A percentile compares a stretch with the other conserved stretches of the same genome.
Conservation (phyloP, 441 rosid species). For the Pelargonium cotyledonis region DNA sequence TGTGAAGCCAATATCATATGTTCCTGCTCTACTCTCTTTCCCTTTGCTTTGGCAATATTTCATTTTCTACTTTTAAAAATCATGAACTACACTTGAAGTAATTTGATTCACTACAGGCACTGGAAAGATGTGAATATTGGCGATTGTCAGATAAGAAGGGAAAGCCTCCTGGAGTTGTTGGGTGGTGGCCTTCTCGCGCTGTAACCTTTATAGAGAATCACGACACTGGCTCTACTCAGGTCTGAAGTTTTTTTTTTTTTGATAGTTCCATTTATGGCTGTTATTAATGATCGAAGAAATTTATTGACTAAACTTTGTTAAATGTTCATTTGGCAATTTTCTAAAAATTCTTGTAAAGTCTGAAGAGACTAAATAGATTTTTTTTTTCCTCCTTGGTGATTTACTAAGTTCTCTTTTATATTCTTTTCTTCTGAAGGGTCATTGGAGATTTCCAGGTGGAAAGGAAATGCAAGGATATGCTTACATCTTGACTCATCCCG, state of each 20-base stretch:
- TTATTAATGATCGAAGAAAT: no score
- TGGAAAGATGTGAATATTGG: constrained; percentile 88
- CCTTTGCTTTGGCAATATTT: no score
- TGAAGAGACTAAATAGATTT: no score
- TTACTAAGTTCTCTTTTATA: background rate
- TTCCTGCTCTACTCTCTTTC: no score
- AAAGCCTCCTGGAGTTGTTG: constrained; percentile 94
- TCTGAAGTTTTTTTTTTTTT: constrained; percentile 23
- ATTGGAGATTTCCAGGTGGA: constrained; percentile 91
- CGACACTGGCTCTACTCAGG: constrained; percentile 98
- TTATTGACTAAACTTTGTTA: no score
- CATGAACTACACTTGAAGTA: background rate
- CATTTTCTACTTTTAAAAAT: no score
- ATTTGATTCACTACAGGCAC: constrained; percentile 37
- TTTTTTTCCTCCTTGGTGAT: no score
- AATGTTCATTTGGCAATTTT: no score
- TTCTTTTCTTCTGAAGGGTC: constrained; percentile 44
- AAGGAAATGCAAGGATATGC: constrained; percentile 98
- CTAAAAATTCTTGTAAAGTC: no score
- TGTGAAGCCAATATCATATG: no score
- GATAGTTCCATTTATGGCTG: no score
- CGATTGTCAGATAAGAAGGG: constrained; percentile 80
- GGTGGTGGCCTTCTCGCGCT: constrained; percentile 99
- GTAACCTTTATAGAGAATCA: constrained; percentile 95
- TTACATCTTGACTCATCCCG: constrained; percentile 88